phyloP scores from a whole-genome alignment of 306 rosid genomes.

The Ormosia emarginata region DNA sequence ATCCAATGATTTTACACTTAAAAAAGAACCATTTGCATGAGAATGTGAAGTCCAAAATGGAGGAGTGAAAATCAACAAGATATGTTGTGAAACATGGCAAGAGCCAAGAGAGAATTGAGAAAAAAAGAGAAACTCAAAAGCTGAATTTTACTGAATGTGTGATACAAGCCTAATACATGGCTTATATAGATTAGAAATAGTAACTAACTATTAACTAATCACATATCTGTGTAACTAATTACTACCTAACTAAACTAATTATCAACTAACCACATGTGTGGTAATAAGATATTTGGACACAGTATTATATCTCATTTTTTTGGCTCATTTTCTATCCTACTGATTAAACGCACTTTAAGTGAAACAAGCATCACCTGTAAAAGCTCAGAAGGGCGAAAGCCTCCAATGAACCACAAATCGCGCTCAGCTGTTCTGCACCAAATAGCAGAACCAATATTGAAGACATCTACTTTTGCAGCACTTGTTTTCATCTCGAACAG shows the following conservation, averaged over 20 bases:
- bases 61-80: not conserved
- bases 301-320: not conserved
- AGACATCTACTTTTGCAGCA: conserved; percentile 10
- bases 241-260: too few species aligned
- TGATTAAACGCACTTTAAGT: too few species aligned
- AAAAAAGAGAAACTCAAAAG: too few species aligned
- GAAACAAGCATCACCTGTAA: conserved; percentile 6
- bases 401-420: conserved; percentile 19
- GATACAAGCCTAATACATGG: too few species aligned
- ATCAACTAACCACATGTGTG: too few species aligned
- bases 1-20: not conserved
- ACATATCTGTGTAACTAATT: too few species aligned
- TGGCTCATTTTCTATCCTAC: not conserved
- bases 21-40: not conserved
- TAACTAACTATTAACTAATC: too few species aligned
- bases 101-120: too few species aligned
- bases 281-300: not conserved
- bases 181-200: too few species aligned
- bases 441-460: not conserved
- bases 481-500: not conserved
- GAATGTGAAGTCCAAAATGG: not conserved
- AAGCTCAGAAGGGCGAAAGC: conserved; percentile 27
- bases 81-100: too few species aligned
- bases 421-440: not conserved
- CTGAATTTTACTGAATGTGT: too few species aligned